Evolutionary conservation across 2,329 filamentous ascomycete species (phyloP), one percentile per base, ranked within the genome.

Genomic region (Xylariaceae sp.): DNA sequence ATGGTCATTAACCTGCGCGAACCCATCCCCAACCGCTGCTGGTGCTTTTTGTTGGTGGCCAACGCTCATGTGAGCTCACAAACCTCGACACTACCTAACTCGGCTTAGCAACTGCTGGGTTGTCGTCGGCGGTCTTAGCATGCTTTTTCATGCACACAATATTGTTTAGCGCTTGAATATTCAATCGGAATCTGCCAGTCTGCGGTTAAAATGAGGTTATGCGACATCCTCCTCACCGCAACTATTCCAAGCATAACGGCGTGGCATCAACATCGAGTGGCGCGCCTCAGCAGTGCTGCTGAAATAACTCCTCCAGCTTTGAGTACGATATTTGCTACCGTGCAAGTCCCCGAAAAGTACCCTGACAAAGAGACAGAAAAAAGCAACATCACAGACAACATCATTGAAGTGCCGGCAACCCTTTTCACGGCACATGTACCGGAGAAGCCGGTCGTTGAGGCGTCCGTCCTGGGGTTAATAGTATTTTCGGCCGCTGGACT

Each of bases 401-500:
- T 65, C 30, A 44, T 58, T n/a, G 50, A 60, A 40, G 36, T 56
- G 2, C 47, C 56, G 1, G 58, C 57, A 16, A 59, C 62, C 30
- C 55, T 55, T 37, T 19, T 63, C 18, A 59, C 58, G 18, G 59
- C 62, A n/a, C 56, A 49, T 8, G 58, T 60, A 12, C 43, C 57
- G 9, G 63, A 67, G 19, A 67, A 65, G 49, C 66, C 61, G 6
- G 59, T 61, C 18, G 51, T 67, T 30, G 65, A 66, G 42, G 66
- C 65, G 18, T 68, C 66, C 15, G 57, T 68, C 46, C 65, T 68
- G 64, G 66, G 66, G 5, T 54, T 68, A 12, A 58, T 68, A 54
- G 63, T 68, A 37, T 68, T 68, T 54, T 67, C 66, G 26, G 65
- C 62, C 5, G 66, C 63, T 13, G 65, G 66, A 34, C 53, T 68